Base-by-base conservation (phyloP, 805 yeast species). In the Kodamaea laetipori region DNA sequence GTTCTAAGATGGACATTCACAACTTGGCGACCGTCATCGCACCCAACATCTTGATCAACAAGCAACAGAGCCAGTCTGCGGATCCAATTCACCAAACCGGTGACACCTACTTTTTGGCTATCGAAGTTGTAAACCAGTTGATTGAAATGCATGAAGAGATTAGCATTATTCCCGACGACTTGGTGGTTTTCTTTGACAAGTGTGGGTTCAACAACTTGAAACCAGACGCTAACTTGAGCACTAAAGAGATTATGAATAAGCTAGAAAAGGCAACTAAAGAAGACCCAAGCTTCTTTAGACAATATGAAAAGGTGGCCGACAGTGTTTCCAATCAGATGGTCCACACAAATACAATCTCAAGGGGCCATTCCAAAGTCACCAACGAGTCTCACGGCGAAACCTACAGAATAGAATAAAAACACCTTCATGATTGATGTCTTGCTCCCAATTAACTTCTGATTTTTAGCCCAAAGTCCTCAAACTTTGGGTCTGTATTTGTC, bases 11-110 rank as follows among this genome's bases (percentile, higher is more conserved):
- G 99, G 97, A 92, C 60, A 80, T 86, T 25, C 96, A 90, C 60
- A 94, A 94, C 61, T 73, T 94, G 50, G 96, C 99, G 1, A 94
- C 98, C 0, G 99, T 94, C 2, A 76, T 94, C 39, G 86, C 97
- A 0, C 99, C 99, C 1, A 94, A 90, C 57, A 82, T 94, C 35
- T 71, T 95, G 31, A 84, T 84, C 53, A 65, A 84, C 1, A 77
- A 75, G 48, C 79, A 75, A 9, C 55, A 55, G 4, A 17, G 19
- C 11, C 19, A 13, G 19, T 63, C 66, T 9, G 48, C 54, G 2
- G 58, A 54, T 13, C 50, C 56, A 4, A 39, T 47, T 10, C 50
- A 49, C 12, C 63, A 63, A 32, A 56, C 69, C 2, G 80, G 92
- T 30, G 94, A 88, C 50, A 77, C 79, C 18, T 90, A 90, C 58